These are phyloP conservation scores for Penicillium ucsense DNA, from an alignment of 495 filamentous ascomycete species.

Conservation along the genomic window DNA sequence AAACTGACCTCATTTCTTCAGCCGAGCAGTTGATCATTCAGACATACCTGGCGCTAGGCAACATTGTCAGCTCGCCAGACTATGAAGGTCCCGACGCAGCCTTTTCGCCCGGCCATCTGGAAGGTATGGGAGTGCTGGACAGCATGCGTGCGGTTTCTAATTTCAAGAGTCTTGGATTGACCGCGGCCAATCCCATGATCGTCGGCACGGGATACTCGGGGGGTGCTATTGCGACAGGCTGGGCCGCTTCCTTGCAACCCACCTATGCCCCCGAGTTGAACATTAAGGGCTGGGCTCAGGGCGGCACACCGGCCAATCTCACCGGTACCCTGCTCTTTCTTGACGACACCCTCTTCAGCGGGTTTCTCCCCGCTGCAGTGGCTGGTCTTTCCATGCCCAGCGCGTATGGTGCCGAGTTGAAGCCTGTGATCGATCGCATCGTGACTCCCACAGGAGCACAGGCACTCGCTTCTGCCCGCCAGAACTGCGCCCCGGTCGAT, in stretches of 20 bases:
- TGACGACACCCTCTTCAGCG: conserved; percentile 19
- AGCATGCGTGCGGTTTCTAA: conserved; percentile 24
- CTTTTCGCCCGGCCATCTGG: conserved; percentile 19
- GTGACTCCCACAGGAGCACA: conserved; percentile 13
- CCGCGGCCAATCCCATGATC: conserved; percentile 14
- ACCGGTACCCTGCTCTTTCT: conserved; percentile 21
- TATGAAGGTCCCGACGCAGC: conserved; percentile 28
- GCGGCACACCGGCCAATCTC: conserved; percentile 33
- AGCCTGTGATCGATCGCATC: conserved; percentile 15
- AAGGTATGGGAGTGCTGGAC: conserved; percentile 26
- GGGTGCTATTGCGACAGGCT: conserved; percentile 44
- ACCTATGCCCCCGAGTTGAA: conserved; percentile 45
- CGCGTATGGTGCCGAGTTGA: conserved; percentile 21
- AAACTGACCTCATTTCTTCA: conserved; percentile 20
- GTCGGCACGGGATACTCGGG: conserved; percentile 43
- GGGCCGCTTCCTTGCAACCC: conserved; percentile 42
- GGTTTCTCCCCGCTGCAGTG: conserved; percentile 21
- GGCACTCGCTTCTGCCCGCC: conserved; percentile 5
- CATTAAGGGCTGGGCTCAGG: conserved; percentile 39
- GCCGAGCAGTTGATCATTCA: conserved; percentile 22
- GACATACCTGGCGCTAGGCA: conserved; percentile 18
- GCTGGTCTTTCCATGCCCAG: conserved; percentile 18
- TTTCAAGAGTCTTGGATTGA: conserved; percentile 16
- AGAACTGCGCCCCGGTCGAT: conserved; percentile 13
- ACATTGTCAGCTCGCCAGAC: conserved; percentile 24